Conservation (phyloP, 202 grass and related monocot genomes). For the Elaeis oleifera region DNA sequence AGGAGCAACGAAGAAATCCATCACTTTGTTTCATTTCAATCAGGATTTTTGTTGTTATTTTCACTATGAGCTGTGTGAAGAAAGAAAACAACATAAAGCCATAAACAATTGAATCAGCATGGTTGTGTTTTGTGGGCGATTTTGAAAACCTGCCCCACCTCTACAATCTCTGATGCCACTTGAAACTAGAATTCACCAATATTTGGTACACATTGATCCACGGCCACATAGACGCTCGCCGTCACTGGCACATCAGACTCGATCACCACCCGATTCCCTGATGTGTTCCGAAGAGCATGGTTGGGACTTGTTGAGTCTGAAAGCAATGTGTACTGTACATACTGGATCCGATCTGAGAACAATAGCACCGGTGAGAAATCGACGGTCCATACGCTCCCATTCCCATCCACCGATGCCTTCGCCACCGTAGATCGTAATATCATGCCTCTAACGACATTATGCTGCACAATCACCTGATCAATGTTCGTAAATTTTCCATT, state of each 20-base stretch:
- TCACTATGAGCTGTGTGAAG: no score
- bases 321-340: conserved; percentile 80
- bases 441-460: conserved; percentile 70
- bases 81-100: no score
- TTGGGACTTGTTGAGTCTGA: conserved; percentile 39
- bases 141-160: no score
- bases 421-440: conserved; percentile 47
- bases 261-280: conserved; percentile 62
- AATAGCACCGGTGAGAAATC: conserved; percentile 66
- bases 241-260: conserved; percentile 53
- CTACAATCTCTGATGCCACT: no score
- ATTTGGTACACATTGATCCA: conserved; percentile 47
- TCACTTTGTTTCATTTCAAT: no score
- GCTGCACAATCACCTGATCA: conserved; percentile 72
- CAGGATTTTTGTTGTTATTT: no score
- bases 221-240: conserved; percentile 71
- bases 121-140: no score
- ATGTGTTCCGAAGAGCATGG: conserved; percentile 62
- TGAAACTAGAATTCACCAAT: no score
- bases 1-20: no score
- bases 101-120: no score
- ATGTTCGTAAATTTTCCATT: conserved; percentile 46
- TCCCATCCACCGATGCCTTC: conserved; percentile 33
- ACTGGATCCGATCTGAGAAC: conserved; percentile 59
- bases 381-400: conserved; percentile 55